phyloP scores from a whole-genome alignment of 495 filamentous ascomycete genomes.

The Astrothelium subdiscretum region DNA sequence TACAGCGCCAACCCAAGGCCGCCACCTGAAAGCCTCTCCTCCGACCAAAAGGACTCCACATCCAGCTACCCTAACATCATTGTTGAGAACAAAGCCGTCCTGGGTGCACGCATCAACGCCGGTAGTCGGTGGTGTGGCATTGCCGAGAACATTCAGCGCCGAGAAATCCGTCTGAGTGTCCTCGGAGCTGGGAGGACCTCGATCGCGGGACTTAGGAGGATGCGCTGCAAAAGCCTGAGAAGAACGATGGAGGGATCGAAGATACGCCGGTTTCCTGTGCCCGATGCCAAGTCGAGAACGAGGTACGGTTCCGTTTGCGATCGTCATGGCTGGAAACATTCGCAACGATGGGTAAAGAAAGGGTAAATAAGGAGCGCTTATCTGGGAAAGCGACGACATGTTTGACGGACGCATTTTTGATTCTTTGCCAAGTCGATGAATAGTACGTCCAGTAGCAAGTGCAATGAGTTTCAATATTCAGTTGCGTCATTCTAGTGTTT shows the following conservation, averaged over 20 bases:
- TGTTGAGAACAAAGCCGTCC: conserved; percentile 75
- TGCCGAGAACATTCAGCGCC: conserved; percentile 66
- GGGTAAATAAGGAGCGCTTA: neutral
- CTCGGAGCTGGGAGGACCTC: conserved; percentile 48
- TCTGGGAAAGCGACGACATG: neutral
- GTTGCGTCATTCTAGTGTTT: too few relatives aligned
- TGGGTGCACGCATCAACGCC: conserved; percentile 65
- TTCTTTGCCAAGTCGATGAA: too few relatives aligned
- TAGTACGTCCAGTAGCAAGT: too few relatives aligned
- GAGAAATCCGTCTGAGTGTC: conserved; percentile 64
- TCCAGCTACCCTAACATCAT: conserved; percentile 51
- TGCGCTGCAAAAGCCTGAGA: neutral
- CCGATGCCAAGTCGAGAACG: neutral
- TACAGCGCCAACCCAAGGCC: conserved; percentile 51
- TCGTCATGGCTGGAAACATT: neutral
- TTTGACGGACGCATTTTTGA: neutral
- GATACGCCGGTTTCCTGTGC: neutral
- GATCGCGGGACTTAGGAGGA: conserved; percentile 36
- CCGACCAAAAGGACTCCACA: conserved; percentile 64
- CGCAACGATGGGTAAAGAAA: neutral
- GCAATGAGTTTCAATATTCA: too few relatives aligned
- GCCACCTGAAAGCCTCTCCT: conserved; percentile 82
- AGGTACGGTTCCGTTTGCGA: neutral
- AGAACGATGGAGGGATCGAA: neutral
- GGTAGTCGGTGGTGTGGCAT: conserved; percentile 62